Evolutionary conservation across 2,329 filamentous ascomycete species (phyloP).

Genomic region (Coniochaeta pulveracea): DNA sequence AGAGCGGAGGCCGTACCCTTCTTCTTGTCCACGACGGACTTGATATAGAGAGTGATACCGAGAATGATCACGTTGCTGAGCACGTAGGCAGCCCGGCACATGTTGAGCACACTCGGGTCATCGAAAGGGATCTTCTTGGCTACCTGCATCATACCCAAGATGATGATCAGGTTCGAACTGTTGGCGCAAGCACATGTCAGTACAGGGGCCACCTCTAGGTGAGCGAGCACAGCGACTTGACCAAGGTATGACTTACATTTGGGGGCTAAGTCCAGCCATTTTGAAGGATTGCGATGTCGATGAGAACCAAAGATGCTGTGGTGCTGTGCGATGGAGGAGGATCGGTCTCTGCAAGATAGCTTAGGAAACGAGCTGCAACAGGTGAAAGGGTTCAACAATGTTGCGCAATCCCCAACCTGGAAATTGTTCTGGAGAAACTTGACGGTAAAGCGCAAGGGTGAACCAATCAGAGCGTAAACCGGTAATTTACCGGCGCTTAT

Average conservation of each 20-base stretch:
- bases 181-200: slow-evolving; percentile 12
- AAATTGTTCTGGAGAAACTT: no score
- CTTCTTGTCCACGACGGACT: slow-evolving; percentile 84
- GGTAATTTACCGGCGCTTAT: no score
- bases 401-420: no score
- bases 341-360: no score
- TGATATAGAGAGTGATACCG: slow-evolving; percentile 74
- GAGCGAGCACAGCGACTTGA: background rate
- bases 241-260: slow-evolving; percentile 39
- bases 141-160: slow-evolving; percentile 96
- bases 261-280: slow-evolving; percentile 52
- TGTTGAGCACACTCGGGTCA: slow-evolving; percentile 53
- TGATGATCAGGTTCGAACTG: slow-evolving; percentile 88
- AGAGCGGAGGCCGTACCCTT: slow-evolving; percentile 57
- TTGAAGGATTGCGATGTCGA: no score
- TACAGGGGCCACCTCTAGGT: background rate
- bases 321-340: no score
- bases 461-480: no score
- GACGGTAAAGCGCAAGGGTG: no score
- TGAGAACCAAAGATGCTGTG: no score
- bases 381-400: no score
- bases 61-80: slow-evolving; percentile 71
- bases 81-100: slow-evolving; percentile 42
- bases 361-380: no score
- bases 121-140: slow-evolving; percentile 94